These are phyloP conservation scores for Aspergillus fumigatiaffinis DNA, from an alignment of 2,329 filamentous ascomycete genomes.

Conservation along the genomic window DNA sequence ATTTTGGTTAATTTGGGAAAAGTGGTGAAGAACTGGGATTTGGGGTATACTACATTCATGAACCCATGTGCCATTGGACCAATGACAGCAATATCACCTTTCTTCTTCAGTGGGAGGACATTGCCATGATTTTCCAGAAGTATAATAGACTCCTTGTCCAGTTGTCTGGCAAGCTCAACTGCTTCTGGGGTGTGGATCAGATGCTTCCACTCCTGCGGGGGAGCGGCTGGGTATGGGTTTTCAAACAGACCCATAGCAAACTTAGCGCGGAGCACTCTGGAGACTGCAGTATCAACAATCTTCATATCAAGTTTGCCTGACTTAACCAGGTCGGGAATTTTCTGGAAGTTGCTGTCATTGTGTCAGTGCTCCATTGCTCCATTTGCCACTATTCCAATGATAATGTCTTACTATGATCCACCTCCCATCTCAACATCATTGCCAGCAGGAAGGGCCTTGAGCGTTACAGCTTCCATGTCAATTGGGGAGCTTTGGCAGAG, in stretches of 20 bases:
- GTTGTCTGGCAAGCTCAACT: slow-evolving; percentile 56
- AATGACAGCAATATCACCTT: slow-evolving; percentile 70
- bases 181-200: slow-evolving; percentile 61
- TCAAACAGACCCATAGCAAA: slow-evolving; percentile 70
- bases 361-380: too few species aligned
- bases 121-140: slow-evolving; percentile 57
- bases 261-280: slow-evolving; percentile 62
- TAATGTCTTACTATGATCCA: slow-evolving; percentile 53
- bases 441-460: slow-evolving; percentile 62
- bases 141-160: slow-evolving; percentile 63
- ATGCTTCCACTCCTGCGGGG: slow-evolving; percentile 51
- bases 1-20: neutral
- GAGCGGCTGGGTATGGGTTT: slow-evolving; percentile 59
- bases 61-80: slow-evolving; percentile 70
- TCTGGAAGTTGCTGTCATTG: slow-evolving; percentile 52
- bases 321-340: slow-evolving; percentile 61
- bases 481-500: slow-evolving; percentile 59
- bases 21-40: slow-evolving; percentile 22
- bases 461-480: slow-evolving; percentile 62
- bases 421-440: slow-evolving; percentile 74
- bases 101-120: slow-evolving; percentile 55
- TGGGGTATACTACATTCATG: slow-evolving; percentile 53
- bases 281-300: slow-evolving; percentile 63
- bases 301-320: slow-evolving; percentile 57
- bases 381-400: slow-evolving; percentile 3